Conservation (phyloP, 441 rosid species). For the Syzygium syzygioides region DNA sequence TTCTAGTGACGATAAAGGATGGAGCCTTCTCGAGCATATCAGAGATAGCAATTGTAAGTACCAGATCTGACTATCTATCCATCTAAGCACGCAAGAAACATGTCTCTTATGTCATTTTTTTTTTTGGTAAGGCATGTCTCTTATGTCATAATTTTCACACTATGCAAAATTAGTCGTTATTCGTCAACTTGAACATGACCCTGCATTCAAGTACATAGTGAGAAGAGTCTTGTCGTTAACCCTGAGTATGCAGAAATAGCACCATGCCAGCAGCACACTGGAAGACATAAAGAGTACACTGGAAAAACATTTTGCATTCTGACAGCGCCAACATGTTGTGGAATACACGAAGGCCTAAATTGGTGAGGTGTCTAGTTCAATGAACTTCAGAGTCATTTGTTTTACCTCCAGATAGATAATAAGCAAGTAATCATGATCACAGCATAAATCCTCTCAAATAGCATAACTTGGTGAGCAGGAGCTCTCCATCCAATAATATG, state of each 20-base stretch:
- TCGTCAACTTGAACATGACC: neutral
- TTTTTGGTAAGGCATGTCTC: too few species aligned
- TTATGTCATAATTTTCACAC: neutral
- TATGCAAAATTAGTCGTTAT: neutral
- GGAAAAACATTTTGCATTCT: neutral
- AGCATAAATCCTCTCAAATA: neutral
- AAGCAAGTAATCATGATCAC: neutral
- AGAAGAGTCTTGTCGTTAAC: neutral
- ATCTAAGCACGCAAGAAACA: neutral
- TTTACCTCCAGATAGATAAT: neutral
- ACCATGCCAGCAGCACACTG: neutral
- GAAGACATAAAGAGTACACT: neutral
- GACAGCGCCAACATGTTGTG: neutral
- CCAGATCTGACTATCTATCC: neutral
- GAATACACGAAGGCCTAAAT: neutral
- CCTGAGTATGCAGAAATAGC: neutral
- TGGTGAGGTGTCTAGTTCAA: neutral
- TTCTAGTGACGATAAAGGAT: neutral
- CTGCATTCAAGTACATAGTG: neutral
- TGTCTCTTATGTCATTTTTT: neutral
- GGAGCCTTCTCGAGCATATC: neutral
- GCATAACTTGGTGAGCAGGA: neutral
- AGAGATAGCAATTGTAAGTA: neutral
- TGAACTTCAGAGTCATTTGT: neutral
- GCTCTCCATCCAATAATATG: neutral